A percentile compares a stretch with the other conserved stretches of the same genome.
Evolutionary conservation across 2,329 filamentous ascomycete species (phyloP).

Genomic region (Aquanectria penicillioides): DNA sequence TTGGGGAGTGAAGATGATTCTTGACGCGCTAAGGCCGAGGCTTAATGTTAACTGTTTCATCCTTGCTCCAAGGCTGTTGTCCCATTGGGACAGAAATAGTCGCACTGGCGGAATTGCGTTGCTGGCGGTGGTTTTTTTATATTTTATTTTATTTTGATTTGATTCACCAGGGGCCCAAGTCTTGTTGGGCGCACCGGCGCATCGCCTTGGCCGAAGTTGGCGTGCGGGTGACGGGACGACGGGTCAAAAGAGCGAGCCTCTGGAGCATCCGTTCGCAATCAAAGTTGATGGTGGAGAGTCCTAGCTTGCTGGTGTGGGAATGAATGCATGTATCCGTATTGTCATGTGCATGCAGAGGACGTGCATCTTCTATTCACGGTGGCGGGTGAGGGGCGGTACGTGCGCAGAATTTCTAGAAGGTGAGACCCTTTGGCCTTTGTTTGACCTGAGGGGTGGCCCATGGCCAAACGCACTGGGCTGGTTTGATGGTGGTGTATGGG

Average conservation of each 20-base stretch:
- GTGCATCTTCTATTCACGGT: slow-evolving; percentile 18
- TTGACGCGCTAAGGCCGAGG: slow-evolving; percentile 28
- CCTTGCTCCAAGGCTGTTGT: slow-evolving; percentile 30
- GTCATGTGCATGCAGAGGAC: slow-evolving; percentile 14
- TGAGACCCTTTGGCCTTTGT: too few relatives aligned
- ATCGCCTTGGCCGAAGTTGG: slow-evolving; percentile 40
- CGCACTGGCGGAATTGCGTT: slow-evolving; percentile 28
- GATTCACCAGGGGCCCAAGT: slow-evolving; percentile 28
- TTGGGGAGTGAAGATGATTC: not conserved
- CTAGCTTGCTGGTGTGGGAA: too few relatives aligned
- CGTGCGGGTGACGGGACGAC: slow-evolving; percentile 30
- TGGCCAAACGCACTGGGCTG: slow-evolving; percentile 13
- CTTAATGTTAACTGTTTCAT: slow-evolving; percentile 40
- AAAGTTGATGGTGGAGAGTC: not conserved
- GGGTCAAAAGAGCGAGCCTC: slow-evolving; percentile 24
- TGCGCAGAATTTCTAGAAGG: slow-evolving; percentile 34
- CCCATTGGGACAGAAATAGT: slow-evolving; percentile 33
- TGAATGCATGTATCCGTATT: slow-evolving; percentile 10
- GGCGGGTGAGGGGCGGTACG: slow-evolving; percentile 20
- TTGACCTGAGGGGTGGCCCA: not conserved
- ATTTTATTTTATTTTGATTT: too few relatives aligned
- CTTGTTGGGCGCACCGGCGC: slow-evolving; percentile 27
- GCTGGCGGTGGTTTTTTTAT: slow-evolving; percentile 21
- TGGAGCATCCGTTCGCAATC: slow-evolving; percentile 2
- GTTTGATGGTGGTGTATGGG: slow-evolving; percentile 6